Evolutionary conservation across 1,139 yeast species (phyloP), one percentile per base, ranked within the genome.

Genomic region (Hemisphaericaspora xylofermentans): DNA sequence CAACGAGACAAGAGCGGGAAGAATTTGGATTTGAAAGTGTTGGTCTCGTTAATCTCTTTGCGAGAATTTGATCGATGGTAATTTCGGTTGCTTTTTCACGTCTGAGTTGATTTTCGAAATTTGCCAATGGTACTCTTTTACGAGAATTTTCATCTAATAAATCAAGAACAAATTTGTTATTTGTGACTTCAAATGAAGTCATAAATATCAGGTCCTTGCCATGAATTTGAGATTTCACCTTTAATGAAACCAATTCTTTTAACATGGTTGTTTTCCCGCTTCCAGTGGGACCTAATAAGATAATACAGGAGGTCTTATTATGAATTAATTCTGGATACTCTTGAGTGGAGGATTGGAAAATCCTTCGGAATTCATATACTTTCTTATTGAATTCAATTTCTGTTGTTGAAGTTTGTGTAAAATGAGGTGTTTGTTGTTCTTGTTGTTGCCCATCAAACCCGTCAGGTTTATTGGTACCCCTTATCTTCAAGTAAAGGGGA

Each of bases 181-280:
- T 64, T 24, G 54, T 47, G n/a, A 66, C 57, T 43, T 65, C 68
- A 44, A 60, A 61, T 1, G 68, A 67, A 13, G 61, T 54, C 28
- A 66, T 38, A 28, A 48, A 46, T 8, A 45, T 40, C 13, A 48
- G 52, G 14, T 35, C 38, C 6, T 9, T 9, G 27, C 27, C 27
- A 24, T 24, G 6, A 12, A n/a, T 9, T 10, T 37, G 17, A 10
- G 43, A 28, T 30, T 49, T 49, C n/a, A 42, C 29, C 35, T 47
- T 40, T 8, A 36, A 29, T 6, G 54, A 41, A 12, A 57, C 46
- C 21, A 52, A 50, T 19, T 49, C 43, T 30, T 43, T 47, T 30
- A 65, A 46, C 25, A 60, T 53, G 21, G 68, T 61, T 8, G 70
- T 65, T 45, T 65, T 66, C 8, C 71, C 70, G 39, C 66, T 57